Base-by-base conservation (phyloP, 2,329 filamentous ascomycete genomes). In the Blastomyces percursus region DNA sequence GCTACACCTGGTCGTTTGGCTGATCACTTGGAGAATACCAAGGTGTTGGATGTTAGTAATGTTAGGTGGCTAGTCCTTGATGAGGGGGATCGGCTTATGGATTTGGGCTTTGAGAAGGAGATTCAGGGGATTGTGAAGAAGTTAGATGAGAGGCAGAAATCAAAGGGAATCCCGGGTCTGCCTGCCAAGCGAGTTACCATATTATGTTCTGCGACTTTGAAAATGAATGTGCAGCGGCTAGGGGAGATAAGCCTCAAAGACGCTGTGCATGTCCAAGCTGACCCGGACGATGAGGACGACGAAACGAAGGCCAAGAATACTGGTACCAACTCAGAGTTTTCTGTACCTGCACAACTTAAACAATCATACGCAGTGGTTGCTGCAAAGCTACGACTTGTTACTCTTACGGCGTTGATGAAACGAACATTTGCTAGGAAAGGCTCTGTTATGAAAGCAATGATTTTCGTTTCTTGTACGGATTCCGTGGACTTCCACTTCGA, bases 31-130 rank as follows among this genome's bases (percentile, higher is more conserved):
- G 88, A 95, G 68, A 91, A 96, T 71, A 99, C 94, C 0, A 86
- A 96, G 74, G 91, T 87, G 0, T 79, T 99, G 60, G 90, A 94
- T 66, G 86, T 97, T 50, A 89, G 89, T 69, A 92, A 88, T 27
- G 93, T 96, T 4, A 83, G 93, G 64, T 99, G 94, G 94, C 78
- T 99, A 30, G 87, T 99, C 1, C 82, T 99, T 6, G 94, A 99
- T 70, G 94, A 99, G 76, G 94, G 94, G 38, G 94, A 99, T 80
- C 84, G 94, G n/a, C 79, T 99, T 72, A 96, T 99, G 93, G 94
- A 99, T 72, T 82, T 97, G 70, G 94, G 94, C 0, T 99, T 99
- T 68, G 94, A 97, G 75, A 87, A 96, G 61, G 93, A 97, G 70
- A 84, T 99, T 64, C 89, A 90, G 71, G 89, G 87, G 64, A 93